Conservation (phyloP, 345 rosid genomes). For the Lenwebbia sp. region DNA sequence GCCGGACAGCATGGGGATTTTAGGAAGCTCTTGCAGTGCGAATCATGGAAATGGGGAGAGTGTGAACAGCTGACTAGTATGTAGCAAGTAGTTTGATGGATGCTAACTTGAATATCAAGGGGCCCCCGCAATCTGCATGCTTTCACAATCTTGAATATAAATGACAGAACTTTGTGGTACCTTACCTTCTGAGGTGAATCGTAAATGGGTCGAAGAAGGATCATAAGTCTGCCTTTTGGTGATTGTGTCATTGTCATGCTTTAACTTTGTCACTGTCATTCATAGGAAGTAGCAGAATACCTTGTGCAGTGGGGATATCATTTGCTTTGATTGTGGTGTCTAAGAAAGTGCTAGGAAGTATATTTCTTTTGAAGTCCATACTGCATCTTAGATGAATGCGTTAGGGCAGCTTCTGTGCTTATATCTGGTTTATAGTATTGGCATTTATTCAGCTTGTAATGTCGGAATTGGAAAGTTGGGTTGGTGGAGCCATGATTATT, state of each 20-base stretch:
- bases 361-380: background rate
- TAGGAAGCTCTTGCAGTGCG: background rate
- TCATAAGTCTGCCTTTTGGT: background rate
- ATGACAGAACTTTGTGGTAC: background rate
- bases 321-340: background rate
- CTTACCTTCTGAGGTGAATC: background rate
- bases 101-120: background rate
- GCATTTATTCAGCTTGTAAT: background rate
- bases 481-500: background rate
- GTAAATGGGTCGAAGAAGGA: background rate
- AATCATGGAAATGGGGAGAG: background rate
- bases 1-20: background rate
- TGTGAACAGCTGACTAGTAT: background rate
- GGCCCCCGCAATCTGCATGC: background rate
- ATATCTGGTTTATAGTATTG: background rate
- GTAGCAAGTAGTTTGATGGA: background rate
- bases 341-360: background rate
- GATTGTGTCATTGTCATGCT: background rate
- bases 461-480: background rate
- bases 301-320: background rate
- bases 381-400: background rate
- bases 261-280: background rate
- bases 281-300: background rate
- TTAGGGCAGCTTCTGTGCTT: background rate
- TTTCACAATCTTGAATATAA: background rate